A percentile compares a stretch with the other conserved stretches of the same genome.
phyloP scores from a whole-genome alignment of 1,139 yeast genomes.

The Hanseniaspora gamundiae region DNA sequence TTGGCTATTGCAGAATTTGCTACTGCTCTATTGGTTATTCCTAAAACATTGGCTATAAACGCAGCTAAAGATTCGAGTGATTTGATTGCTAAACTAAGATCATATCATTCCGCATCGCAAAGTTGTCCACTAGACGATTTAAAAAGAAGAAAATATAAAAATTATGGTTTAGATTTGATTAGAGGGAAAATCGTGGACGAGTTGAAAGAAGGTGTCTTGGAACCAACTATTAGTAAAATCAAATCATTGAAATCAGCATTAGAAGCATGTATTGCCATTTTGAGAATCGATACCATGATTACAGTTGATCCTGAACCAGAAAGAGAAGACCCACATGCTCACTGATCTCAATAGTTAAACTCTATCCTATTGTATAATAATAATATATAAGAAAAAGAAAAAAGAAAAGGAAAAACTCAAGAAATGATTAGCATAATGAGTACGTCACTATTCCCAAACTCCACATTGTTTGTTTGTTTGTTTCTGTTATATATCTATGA shows the following conservation, averaged over 20 bases:
- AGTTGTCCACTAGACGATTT: slow-evolving; percentile 67
- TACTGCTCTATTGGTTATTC: slow-evolving; percentile 74
- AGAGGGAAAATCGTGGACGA: slow-evolving; percentile 89
- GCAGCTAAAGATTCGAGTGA: slow-evolving; percentile 98
- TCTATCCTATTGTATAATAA: too few relatives aligned
- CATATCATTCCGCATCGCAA: slow-evolving; percentile 94
- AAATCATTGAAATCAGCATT: slow-evolving; percentile 89
- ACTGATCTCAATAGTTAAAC: slow-evolving; percentile 7
- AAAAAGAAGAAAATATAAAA: slow-evolving; percentile 75
- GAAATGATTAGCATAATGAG: too few relatives aligned
- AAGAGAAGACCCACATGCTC: slow-evolving; percentile 77
- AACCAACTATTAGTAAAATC: slow-evolving; percentile 88
- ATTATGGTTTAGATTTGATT: slow-evolving; percentile 85
- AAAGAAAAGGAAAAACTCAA: too few relatives aligned
- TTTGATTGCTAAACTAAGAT: slow-evolving; percentile 84
- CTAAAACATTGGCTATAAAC: slow-evolving; percentile 92
- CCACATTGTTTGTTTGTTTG: too few relatives aligned
- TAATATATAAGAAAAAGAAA: too few relatives aligned
- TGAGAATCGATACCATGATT: slow-evolving; percentile 97
- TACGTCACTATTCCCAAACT: too few relatives aligned
- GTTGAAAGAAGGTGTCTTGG: slow-evolving; percentile 74
- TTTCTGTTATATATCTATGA: too few relatives aligned
- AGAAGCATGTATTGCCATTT: slow-evolving; percentile 95
- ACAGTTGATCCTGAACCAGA: slow-evolving; percentile 94
- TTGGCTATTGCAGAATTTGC: slow-evolving; percentile 98